Percentiles rank a stretch among this genome's conserved stretches.
Conservation (phyloP, 2,329 filamentous ascomycete species). For the Botryotinia convoluta region DNA sequence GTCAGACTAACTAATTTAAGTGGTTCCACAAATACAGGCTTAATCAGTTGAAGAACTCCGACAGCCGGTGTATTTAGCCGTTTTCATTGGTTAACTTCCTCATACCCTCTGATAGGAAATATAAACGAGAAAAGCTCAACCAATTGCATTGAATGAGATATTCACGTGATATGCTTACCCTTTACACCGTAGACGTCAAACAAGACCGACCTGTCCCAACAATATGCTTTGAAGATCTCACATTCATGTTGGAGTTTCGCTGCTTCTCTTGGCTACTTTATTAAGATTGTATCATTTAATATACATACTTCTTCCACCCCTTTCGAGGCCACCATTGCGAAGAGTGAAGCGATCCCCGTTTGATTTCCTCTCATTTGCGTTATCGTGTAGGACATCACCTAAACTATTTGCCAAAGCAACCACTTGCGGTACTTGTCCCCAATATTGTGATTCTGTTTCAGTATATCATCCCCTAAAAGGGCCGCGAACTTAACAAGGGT, state of each 20-base stretch:
- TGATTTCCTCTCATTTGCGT: not conserved
- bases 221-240: constrained; percentile 2
- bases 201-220: not conserved
- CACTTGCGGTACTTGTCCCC: not conserved
- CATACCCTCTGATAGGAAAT: constrained; percentile 3
- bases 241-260: not conserved
- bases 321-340: constrained; percentile 15
- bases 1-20: not conserved
- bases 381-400: not conserved
- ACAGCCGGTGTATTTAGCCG: not conserved
- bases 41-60: not conserved
- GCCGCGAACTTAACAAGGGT: no score
- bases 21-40: not conserved
- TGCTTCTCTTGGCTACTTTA: not conserved
- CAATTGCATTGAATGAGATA: not conserved
- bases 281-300: not conserved
- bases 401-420: not conserved
- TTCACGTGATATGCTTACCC: not conserved
- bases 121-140: not conserved
- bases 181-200: not conserved
- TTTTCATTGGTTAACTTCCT: constrained; percentile 18
- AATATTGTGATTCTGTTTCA: not conserved
- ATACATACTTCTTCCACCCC: not conserved
- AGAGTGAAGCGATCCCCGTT: not conserved
- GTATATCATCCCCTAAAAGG: not conserved